Conservation (phyloP, 1,284 basidiomycete genomes). For the Papiliotrema nemorosa region DNA sequence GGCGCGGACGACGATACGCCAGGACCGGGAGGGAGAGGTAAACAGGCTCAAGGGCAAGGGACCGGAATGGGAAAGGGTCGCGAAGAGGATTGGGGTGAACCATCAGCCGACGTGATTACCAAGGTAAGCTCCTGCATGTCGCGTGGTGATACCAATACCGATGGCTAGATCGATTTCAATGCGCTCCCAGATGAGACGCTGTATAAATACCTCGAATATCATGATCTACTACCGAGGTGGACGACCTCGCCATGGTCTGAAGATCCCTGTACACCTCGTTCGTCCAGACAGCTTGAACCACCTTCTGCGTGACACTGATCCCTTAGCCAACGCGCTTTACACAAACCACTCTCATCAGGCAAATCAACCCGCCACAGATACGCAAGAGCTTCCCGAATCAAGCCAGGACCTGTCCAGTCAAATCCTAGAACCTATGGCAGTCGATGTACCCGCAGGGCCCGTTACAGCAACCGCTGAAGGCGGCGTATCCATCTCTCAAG, state of each 20-base stretch:
- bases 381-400: too few relatives aligned
- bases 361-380: too few relatives aligned
- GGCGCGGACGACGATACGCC: conserved; percentile 5
- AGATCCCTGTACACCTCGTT: conserved; percentile 41
- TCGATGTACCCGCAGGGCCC: conserved; percentile 1
- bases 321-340: conserved; percentile 35
- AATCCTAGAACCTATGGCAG: too few relatives aligned
- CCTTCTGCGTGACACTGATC: neutral
- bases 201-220: conserved; percentile 40
- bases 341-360: conserved; percentile 22
- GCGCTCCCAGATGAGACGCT: conserved; percentile 40
- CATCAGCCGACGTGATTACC: conserved; percentile 36
- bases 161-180: conserved; percentile 41
- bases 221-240: conserved; percentile 44
- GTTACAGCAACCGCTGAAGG: neutral
- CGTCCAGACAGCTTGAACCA: conserved; percentile 8
- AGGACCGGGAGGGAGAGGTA: neutral
- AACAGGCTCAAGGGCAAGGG: conserved; percentile 10
- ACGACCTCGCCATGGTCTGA: conserved; percentile 45
- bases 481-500: neutral
- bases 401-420: too few relatives aligned
- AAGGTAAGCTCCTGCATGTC: conserved; percentile 27
- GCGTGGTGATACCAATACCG: neutral
- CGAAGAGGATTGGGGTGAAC: conserved; percentile 38
- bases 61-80: conserved; percentile 24